Evolutionary conservation across 805 yeast species (phyloP).

Genomic region (Candida ulmi): DNA sequence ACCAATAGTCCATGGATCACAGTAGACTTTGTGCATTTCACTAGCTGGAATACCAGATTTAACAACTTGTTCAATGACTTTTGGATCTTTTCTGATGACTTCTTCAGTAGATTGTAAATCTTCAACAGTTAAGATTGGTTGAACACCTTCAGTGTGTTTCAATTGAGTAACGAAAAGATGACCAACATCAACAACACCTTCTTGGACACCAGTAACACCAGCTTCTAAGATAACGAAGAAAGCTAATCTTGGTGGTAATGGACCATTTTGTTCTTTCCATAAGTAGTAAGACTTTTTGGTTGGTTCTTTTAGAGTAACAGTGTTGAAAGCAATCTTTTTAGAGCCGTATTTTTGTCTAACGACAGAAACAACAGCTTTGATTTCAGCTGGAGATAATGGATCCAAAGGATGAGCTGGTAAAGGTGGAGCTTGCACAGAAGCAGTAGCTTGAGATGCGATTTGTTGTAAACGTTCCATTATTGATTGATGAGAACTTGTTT

Average conservation of each 20-base stretch:
- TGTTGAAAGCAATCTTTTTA: conserved; percentile 50
- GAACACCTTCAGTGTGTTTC: conserved; percentile 51
- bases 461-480: conserved; percentile 62
- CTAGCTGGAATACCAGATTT: conserved; percentile 60
- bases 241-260: conserved; percentile 65
- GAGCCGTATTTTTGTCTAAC: conserved; percentile 45
- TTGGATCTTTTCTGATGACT: conserved; percentile 63
- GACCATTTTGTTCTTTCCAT: conserved; percentile 59
- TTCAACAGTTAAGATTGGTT: conserved; percentile 69
- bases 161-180: conserved; percentile 41
- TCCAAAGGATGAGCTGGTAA: conserved; percentile 63
- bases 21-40: conserved; percentile 43
- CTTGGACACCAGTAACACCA: conserved; percentile 59
- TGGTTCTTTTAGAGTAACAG: conserved; percentile 69
- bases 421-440: conserved; percentile 48
- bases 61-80: conserved; percentile 67
- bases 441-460: conserved; percentile 56
- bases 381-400: conserved; percentile 62
- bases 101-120: conserved; percentile 61
- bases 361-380: conserved; percentile 48
- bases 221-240: conserved; percentile 56
- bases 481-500: not conserved
- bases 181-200: conserved; percentile 61
- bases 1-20: conserved; percentile 70
- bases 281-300: conserved; percentile 53